phyloP scores from a whole-genome alignment of 176 grass and related monocot species.

The Panicum miliaceum region DNA sequence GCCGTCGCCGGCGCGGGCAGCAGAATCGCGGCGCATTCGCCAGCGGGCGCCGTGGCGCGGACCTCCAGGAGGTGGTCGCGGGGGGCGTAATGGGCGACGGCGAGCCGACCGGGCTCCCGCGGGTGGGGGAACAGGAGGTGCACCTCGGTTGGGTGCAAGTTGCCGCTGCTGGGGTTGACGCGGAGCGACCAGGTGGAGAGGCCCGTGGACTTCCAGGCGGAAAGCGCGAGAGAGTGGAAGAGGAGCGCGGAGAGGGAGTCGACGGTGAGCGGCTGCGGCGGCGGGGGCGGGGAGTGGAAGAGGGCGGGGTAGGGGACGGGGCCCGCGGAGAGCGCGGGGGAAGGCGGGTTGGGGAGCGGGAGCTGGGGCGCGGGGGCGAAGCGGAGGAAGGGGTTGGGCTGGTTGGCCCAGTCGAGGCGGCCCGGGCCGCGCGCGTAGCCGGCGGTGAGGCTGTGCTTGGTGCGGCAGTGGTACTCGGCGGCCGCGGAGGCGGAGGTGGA shows the following conservation, averaged over 20 bases:
- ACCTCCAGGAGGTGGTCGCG: slow-evolving; percentile 81
- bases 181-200: slow-evolving; percentile 86
- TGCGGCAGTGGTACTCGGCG: slow-evolving; percentile 72
- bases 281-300: slow-evolving; percentile 41
- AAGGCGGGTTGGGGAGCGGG: slow-evolving; percentile 57
- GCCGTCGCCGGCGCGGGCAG: slow-evolving; percentile 37
- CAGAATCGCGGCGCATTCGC: slow-evolving; percentile 16
- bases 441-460: slow-evolving; percentile 81
- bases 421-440: slow-evolving; percentile 83
- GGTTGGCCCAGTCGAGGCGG: slow-evolving; percentile 95
- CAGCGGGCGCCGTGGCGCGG: slow-evolving; percentile 29
- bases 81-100: slow-evolving; percentile 74
- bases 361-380: slow-evolving; percentile 50
- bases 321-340: not conserved
- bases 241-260: slow-evolving; percentile 75
- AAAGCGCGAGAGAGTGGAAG: slow-evolving; percentile 88
- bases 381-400: slow-evolving; percentile 94
- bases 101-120: slow-evolving; percentile 21
- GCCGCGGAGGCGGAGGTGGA: slow-evolving; percentile 48
- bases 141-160: slow-evolving; percentile 91
- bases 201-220: slow-evolving; percentile 86
- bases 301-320: slow-evolving; percentile 38
- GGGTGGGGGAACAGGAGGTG: slow-evolving; percentile 64
- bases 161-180: slow-evolving; percentile 95
- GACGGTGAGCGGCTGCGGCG: slow-evolving; percentile 42